phyloP scores from a whole-genome alignment of 1,139 yeast species.

The Meyerozyma smithsonii region DNA sequence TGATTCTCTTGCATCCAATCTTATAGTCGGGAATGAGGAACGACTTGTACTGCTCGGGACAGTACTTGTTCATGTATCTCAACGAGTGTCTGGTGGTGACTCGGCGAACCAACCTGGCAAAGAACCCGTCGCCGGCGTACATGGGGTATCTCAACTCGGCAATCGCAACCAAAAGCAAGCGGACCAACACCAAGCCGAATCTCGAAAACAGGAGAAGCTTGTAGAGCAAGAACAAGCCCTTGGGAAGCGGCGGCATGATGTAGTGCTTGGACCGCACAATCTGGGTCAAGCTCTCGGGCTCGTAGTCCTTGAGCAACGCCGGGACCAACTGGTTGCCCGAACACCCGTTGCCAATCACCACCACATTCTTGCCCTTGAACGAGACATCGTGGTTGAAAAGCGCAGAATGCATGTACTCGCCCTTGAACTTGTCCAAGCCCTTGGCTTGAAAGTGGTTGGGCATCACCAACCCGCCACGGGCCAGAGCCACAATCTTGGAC shows the following conservation, averaged over 20 bases:
- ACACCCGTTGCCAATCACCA: conserved; percentile 42
- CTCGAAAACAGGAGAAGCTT: conserved; percentile 21
- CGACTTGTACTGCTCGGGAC: conserved; percentile 34
- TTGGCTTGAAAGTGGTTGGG: conserved; percentile 8
- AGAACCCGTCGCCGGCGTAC: conserved; percentile 26
- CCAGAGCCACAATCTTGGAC: conserved; percentile 26
- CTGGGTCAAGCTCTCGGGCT: conserved; percentile 29
- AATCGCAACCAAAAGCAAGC: conserved; percentile 23
- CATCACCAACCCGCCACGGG: conserved; percentile 16
- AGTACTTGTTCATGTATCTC: conserved; percentile 24
- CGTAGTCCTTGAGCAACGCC: conserved; percentile 24
- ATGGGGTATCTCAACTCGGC: conserved; percentile 37
- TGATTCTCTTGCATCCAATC: conserved; percentile 41
- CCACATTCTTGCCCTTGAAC: conserved; percentile 30
- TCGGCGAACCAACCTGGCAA: conserved; percentile 26
- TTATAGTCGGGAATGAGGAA: conserved; percentile 34
- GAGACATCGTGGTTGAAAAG: conserved; percentile 41
- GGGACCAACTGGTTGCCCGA: conserved; percentile 34
- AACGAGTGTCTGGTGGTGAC: conserved; percentile 17
- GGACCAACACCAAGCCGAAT: conserved; percentile 22
- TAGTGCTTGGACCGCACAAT: conserved; percentile 35
- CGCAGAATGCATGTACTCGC: conserved; percentile 45
- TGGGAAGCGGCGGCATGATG: conserved; percentile 37
- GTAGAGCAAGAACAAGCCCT: conserved; percentile 18
- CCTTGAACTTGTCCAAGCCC: conserved; percentile 41